Percentiles rank a stretch among this genome's conserved stretches.
Conservation (phyloP, 2,329 filamentous ascomycete genomes). For the Colletotrichum musae region DNA sequence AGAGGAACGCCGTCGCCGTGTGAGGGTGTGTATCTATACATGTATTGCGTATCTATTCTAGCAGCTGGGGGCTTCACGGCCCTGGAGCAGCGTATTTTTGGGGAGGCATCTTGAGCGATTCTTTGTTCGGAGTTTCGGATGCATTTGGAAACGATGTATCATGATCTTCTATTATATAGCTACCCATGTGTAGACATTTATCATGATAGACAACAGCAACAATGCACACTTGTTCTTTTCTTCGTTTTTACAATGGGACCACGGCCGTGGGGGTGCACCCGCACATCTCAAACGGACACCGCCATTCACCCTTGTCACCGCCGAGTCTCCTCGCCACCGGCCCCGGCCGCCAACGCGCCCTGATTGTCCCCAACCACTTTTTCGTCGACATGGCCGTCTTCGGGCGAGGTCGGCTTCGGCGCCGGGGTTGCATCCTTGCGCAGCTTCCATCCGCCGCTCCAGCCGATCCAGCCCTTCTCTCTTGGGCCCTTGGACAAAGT, state of each 20-base stretch:
- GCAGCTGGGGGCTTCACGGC: no score
- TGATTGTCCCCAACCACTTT: constrained; percentile 3
- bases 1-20: constrained; percentile 32
- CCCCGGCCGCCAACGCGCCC: constrained; percentile 4
- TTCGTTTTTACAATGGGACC: background rate
- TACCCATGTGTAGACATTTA: background rate
- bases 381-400: constrained; percentile 16
- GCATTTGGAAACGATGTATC: background rate
- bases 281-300: background rate
- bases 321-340: constrained; percentile 10
- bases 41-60: background rate
- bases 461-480: constrained; percentile 40
- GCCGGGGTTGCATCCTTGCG: constrained; percentile 22
- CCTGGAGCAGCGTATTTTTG: background rate
- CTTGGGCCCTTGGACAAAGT: constrained; percentile 37
- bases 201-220: background rate
- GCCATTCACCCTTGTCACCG: constrained; percentile 20
- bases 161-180: background rate
- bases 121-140: constrained; percentile 16
- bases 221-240: background rate
- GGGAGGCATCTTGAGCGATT: background rate
- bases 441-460: constrained; percentile 36
- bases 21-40: background rate
- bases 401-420: constrained; percentile 27
- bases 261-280: background rate